Base-by-base conservation (phyloP, 2,329 filamentous ascomycete genomes). In the Botryotinia globosa region DNA sequence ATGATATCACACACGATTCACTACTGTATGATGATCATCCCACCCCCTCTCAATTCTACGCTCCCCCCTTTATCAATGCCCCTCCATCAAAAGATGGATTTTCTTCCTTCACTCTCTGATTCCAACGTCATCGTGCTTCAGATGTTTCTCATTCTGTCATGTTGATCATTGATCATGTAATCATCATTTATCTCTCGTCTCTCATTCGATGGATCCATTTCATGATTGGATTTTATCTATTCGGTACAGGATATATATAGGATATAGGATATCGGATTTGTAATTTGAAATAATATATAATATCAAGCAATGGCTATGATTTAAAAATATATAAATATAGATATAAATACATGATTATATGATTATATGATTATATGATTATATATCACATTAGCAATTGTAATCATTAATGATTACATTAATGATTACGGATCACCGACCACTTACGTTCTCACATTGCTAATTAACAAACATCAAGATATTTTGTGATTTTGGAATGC, bases 111-210 rank as follows among this genome's bases (percentile, higher is more conserved):
- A 22, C 16, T 22, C 25, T 32, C 25, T 1, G 12, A n/a, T 9
- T 18, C 6, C 29, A 67, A 69, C 51, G 66, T 69, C 66, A 69
- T 69, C 37, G n/a, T 61, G 58, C 51, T 65, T 58, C 22, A 66
- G 18, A 66, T 51, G 7, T 3, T 39, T 1, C 16, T 22, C 25
- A 22, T 54, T 66, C 12, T 14, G 25, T 20, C 16, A 6, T 25
- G 7, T 16, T 7, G 34, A 14, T 65, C 20, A 22, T 34, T 34
- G 12, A 64, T 64, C 9, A 29, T 48, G 1, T 12, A n/a, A n/a
- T n/a, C n/a, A 34, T 65, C 22, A 25, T 34, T 34, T 20, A 64
- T 34, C 34, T 34, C 34, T 64, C 9, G 45, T 64, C 14, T 18
- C n/a, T 25, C 22, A 14, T 51, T n/a, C 9, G 48, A n/a, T 51